Evolutionary conservation across 1,284 basidiomycete genomes (phyloP), one percentile per base, ranked within the genome.

Genomic region (Ganoderma lucidum): DNA sequence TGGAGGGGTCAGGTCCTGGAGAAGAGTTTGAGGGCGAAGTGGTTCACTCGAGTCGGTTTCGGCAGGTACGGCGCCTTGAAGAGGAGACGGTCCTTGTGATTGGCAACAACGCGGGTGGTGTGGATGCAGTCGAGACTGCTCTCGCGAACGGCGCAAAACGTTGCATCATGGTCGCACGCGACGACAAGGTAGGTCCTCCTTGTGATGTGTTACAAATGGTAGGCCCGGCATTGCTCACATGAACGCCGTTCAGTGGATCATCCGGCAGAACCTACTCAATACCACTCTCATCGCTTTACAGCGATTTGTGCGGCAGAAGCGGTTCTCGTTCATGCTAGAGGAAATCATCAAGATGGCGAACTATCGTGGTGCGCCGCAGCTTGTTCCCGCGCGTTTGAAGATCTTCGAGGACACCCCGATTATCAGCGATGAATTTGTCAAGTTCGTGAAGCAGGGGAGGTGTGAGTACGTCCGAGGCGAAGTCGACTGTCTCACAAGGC

Each of bases 51-150:
- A 86, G 85, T 0, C 79, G 88, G 72, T 83, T 90, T 10, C 78
- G 81, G 62, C 78, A 78, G 15, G 78, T 80, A 8, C 23, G 10
- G 10, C 75, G 81, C 9, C 75, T 82, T 2, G 76, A 80, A 6
- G 87, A 83, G 0, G 89, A 89, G 78, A 83, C 80, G 17, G 79
- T 88, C 4, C 81, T 86, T 17, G 82, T 89, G 3, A 81, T 91
- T 32, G 90, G 89, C 0, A 85, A 85, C 51, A 88, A 89, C 0
- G 89, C 90, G 0, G 87, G 85, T 61, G 89, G 87, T 8, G 86
- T 90, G 19, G 89, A 91, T 73, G 86, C 88, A 1, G 86, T 88
- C 19, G 88, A 90, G 74, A 83, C 85, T 2, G 84, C 84, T 0
- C 77, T 87, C 0, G 74, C 78, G 2, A 81, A 84, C 62, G 83